Evolutionary conservation across 352 stramenopile species (phyloP).

Genomic region (Globisporangium irregulare): DNA sequence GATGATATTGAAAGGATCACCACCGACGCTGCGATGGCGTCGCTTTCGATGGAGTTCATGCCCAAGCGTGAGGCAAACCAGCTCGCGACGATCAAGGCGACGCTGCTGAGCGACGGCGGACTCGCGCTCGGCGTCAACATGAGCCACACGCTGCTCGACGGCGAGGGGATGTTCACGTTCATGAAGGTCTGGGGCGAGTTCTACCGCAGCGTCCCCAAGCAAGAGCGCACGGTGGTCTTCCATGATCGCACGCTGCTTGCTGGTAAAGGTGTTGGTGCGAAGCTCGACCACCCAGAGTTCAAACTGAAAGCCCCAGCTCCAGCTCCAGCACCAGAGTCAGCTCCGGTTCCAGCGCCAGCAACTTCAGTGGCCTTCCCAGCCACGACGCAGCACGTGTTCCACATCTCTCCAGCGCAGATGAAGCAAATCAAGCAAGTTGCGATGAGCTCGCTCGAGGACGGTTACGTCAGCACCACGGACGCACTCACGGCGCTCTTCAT

Average conservation of each 20-base stretch:
- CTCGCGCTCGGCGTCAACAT: conserved; percentile 43
- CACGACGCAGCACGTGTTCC: conserved; percentile 45
- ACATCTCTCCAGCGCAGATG: conserved; percentile 41
- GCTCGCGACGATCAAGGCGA: conserved; percentile 34
- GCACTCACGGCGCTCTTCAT: conserved; percentile 48
- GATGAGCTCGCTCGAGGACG: not conserved
- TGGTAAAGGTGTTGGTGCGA: conserved; percentile 17
- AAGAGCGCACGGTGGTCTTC: conserved; percentile 25
- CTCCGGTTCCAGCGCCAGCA: not conserved
- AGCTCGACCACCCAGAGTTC: conserved; percentile 46
- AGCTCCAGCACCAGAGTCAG: not conserved
- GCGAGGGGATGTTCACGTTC: conserved; percentile 54
- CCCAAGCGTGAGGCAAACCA: conserved; percentile 20
- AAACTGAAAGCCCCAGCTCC: conserved; percentile 12
- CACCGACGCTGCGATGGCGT: conserved; percentile 31
- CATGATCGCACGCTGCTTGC: conserved; percentile 41
- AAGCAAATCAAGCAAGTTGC: conserved; percentile 37
- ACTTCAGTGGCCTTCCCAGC: conserved; percentile 11
- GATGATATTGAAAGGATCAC: conserved; percentile 13
- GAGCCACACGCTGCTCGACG: conserved; percentile 48
- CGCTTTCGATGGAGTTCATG: conserved; percentile 36
- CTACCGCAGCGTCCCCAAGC: conserved; percentile 33
- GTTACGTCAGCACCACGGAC: conserved; percentile 55
- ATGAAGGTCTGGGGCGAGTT: conserved; percentile 57
- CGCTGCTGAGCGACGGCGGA: conserved; percentile 41